Conservation (phyloP, 2,329 filamentous ascomycete genomes). For the Fusarium haematococcum region DNA sequence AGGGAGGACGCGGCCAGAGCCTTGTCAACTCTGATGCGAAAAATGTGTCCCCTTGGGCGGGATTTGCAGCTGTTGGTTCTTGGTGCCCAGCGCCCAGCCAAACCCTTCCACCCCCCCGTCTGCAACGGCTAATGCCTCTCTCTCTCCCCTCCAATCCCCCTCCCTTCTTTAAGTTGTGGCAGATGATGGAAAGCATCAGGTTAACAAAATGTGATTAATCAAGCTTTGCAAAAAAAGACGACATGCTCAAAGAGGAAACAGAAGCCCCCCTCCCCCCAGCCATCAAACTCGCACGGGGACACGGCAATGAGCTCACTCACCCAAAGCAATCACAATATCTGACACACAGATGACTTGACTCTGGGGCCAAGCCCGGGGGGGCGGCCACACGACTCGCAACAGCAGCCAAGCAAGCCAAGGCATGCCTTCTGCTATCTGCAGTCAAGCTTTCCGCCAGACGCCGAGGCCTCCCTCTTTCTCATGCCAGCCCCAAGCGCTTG, state of each 20-base stretch:
- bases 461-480: constrained; percentile 9
- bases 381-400: constrained; percentile 33
- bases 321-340: background rate
- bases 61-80: background rate
- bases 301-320: background rate
- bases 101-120: background rate
- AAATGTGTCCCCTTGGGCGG: background rate
- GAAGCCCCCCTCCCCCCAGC: background rate
- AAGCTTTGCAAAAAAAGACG: background rate
- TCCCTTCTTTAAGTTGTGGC: background rate
- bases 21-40: constrained; percentile 9
- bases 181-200: background rate
- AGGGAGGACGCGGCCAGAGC: background rate
- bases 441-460: constrained; percentile 43
- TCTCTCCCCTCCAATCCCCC: background rate
- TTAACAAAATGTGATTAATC: background rate
- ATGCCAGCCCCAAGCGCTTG: background rate
- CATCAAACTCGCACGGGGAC: background rate
- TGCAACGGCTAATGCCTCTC: background rate
- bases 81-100: background rate
- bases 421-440: background rate
- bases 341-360: constrained; percentile 5
- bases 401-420: background rate
- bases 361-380: constrained; percentile 33
- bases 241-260: background rate